Conservation (phyloP, 2,329 filamentous ascomycete genomes). For the Penicillium janthinellum region DNA sequence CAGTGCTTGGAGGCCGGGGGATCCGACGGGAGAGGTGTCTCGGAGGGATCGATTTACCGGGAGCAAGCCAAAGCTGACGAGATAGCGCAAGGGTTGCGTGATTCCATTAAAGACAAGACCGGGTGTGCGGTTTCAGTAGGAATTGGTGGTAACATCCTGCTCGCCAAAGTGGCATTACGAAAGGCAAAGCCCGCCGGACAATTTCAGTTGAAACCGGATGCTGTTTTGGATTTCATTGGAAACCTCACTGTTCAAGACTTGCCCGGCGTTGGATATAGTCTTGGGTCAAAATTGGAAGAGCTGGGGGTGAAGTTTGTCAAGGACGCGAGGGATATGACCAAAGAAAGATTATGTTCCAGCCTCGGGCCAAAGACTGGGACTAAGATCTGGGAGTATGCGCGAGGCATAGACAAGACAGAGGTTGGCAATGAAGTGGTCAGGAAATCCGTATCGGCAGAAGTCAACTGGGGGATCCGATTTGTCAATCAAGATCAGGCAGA, state of each 20-base stretch:
- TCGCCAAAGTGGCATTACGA: conserved; percentile 86
- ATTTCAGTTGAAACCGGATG: conserved; percentile 80
- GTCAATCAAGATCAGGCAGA: conserved; percentile 90
- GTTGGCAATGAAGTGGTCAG: conserved; percentile 82
- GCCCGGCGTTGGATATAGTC: conserved; percentile 89
- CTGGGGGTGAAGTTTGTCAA: conserved; percentile 79
- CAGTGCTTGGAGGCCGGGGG: conserved; percentile 67
- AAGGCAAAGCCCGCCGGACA: conserved; percentile 95
- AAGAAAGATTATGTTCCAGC: conserved; percentile 70
- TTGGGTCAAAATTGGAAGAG: conserved; percentile 84
- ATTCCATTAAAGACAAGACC: conserved; percentile 71
- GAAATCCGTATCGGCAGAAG: conserved; percentile 95
- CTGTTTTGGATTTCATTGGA: conserved; percentile 74
- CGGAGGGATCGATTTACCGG: conserved; percentile 70
- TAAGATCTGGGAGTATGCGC: conserved; percentile 85
- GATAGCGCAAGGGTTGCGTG: conserved; percentile 68
- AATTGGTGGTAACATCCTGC: conserved; percentile 85
- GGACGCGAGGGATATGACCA: conserved; percentile 75
- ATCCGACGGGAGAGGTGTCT: conserved; percentile 65
- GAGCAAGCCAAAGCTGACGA: conserved; percentile 79
- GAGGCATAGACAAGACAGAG: conserved; percentile 82
- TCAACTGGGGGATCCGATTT: conserved; percentile 98
- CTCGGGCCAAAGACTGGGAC: conserved; percentile 92
- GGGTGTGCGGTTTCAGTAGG: conserved; percentile 89
- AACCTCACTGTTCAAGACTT: conserved; percentile 76